These are phyloP conservation scores for Penicillium fuscoglaucum DNA, from an alignment of 2,329 filamentous ascomycete genomes.

Conservation along the genomic window DNA sequence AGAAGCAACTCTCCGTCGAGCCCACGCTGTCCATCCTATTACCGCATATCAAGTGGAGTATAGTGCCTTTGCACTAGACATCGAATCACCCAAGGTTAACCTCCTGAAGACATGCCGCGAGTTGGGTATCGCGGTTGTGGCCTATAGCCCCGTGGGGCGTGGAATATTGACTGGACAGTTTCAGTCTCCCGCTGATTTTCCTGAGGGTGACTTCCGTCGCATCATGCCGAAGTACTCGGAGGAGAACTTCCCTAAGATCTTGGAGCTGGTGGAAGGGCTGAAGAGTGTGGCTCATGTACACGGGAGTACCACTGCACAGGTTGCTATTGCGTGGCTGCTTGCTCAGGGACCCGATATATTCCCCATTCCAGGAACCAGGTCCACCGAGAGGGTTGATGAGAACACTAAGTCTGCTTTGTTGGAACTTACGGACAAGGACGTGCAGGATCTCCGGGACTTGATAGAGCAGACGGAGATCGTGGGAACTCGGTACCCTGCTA, in stretches of 20 bases:
- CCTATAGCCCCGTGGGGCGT: conserved; percentile 61
- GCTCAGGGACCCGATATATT: conserved; percentile 51
- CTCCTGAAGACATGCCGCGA: conserved; percentile 58
- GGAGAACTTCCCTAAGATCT: conserved; percentile 57
- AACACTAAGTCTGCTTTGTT: conserved; percentile 19
- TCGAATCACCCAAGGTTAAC: conserved; percentile 45
- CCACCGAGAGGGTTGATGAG: conserved; percentile 23
- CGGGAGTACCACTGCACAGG: conserved; percentile 55
- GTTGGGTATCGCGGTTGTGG: conserved; percentile 58
- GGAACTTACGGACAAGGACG: conserved; percentile 22
- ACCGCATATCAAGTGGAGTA: conserved; percentile 55
- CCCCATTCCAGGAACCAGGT: conserved; percentile 32
- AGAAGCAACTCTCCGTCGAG: conserved; percentile 50
- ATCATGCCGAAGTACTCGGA: conserved; percentile 50
- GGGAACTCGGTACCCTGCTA: conserved; percentile 24
- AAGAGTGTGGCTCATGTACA: conserved; percentile 55
- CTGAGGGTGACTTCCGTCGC: conserved; percentile 49
- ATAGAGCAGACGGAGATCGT: conserved; percentile 19
- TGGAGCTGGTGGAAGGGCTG: conserved; percentile 54
- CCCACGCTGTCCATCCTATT: conserved; percentile 50
- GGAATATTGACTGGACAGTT: conserved; percentile 58
- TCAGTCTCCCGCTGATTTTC: conserved; percentile 50
- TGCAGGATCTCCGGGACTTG: conserved; percentile 20
- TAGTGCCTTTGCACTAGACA: conserved; percentile 50
- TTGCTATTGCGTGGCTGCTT: conserved; percentile 65